Evolutionary conservation across 768 basidiomycete species (phyloP).

Genomic region (Pulveroboletus ravenelii): DNA sequence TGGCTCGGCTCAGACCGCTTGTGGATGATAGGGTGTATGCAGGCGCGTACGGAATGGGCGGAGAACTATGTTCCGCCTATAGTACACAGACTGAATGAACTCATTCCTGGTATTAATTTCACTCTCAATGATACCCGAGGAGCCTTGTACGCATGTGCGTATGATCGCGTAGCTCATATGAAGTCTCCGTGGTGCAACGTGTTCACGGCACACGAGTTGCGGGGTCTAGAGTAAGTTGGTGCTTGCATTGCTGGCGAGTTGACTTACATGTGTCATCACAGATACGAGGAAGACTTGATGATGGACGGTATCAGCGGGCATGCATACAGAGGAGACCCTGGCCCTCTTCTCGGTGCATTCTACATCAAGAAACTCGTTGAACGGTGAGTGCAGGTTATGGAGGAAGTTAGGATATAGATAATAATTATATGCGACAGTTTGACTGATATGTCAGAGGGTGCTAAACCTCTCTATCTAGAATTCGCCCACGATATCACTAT

Average conservation of each 20-base stretch:
- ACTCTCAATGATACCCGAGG: slow-evolving; percentile 31
- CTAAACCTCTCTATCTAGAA: slow-evolving; percentile 34
- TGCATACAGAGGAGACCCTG: slow-evolving; percentile 26
- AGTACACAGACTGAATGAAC: slow-evolving; percentile 30
- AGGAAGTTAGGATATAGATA: not conserved
- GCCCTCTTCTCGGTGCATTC: slow-evolving; percentile 34
- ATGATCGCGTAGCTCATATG: slow-evolving; percentile 34
- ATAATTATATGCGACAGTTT: slow-evolving; percentile 19
- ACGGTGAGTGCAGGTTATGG: slow-evolving; percentile 18
- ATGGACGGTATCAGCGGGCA: slow-evolving; percentile 33
- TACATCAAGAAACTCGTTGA: slow-evolving; percentile 37
- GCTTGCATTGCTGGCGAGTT: not conserved
- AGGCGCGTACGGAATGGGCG: slow-evolving; percentile 28
- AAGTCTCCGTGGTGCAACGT: slow-evolving; percentile 38
- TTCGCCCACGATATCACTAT: slow-evolving; percentile 40
- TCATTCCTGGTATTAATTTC: slow-evolving; percentile 33
- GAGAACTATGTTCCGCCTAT: slow-evolving; percentile 35
- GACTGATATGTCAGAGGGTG: slow-evolving; percentile 25
- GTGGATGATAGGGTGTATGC: not conserved
- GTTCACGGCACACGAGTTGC: slow-evolving; percentile 33
- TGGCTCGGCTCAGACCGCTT: not conserved
- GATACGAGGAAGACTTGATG: slow-evolving; percentile 36
- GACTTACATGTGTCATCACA: not conserved
- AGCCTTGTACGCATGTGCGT: slow-evolving; percentile 40
- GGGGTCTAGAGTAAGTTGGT: slow-evolving; percentile 35